These are phyloP conservation scores for Violaceomyces palustris DNA, from an alignment of 1,284 basidiomycete species.

Conservation along the genomic window DNA sequence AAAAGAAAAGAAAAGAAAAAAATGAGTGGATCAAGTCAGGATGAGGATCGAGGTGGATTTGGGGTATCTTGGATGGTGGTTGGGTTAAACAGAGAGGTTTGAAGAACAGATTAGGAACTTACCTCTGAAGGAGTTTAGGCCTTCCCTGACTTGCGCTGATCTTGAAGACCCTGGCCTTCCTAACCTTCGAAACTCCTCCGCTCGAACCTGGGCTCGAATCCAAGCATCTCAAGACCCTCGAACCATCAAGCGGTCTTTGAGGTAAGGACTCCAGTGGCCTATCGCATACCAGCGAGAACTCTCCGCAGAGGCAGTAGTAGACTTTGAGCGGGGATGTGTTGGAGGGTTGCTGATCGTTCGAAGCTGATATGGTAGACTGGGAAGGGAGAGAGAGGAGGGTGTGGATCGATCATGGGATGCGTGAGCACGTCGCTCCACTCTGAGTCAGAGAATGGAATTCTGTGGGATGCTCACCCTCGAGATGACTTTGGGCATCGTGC, in stretches of 20 bases:
- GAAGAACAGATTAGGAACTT: too few relatives aligned
- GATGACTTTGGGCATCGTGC: constrained; percentile 4
- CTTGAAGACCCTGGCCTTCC: constrained; percentile 35
- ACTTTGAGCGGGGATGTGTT: constrained; percentile 14
- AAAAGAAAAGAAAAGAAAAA: too few relatives aligned
- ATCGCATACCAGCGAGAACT: constrained; percentile 45
- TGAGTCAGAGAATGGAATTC: not conserved
- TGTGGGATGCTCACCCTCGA: too few relatives aligned
- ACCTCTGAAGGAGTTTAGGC: constrained; percentile 22
- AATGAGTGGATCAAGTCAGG: too few relatives aligned
- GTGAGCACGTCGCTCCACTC: not conserved
- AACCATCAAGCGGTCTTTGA: constrained; percentile 33
- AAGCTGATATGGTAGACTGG: constrained; percentile 3
- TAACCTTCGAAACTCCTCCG: constrained; percentile 11
- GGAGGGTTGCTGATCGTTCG: not conserved
- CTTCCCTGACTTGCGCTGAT: constrained; percentile 34
- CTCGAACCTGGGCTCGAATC: constrained; percentile 26
- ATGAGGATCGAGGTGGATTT: too few relatives aligned
- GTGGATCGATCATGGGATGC: not conserved
- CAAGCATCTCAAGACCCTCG: constrained; percentile 33
- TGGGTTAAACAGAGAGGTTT: too few relatives aligned
- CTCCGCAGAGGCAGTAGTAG: constrained; percentile 50
- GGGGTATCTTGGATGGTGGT: too few relatives aligned
- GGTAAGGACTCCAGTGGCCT: constrained; percentile 18
- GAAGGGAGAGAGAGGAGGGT: not conserved